These are phyloP conservation scores for Plasmodium falciparum DNA, from an alignment of 169 alveolate species.

Conservation along the genomic window DNA sequence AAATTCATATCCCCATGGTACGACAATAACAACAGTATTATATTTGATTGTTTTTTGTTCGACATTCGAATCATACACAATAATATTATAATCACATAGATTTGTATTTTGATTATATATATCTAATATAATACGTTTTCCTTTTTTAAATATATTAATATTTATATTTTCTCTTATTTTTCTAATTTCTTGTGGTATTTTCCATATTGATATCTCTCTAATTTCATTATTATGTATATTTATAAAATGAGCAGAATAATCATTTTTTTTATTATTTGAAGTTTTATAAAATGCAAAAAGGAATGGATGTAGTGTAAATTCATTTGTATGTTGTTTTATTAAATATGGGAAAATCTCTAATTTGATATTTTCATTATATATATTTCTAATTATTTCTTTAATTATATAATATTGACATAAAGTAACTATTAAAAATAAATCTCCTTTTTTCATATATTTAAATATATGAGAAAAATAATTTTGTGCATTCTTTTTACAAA, in stretches of 20 bases:
- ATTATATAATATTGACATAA: constrained; percentile 83
- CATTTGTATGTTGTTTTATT: constrained; percentile 44
- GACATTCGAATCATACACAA: constrained; percentile 39
- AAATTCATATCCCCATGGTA: constrained; percentile 75
- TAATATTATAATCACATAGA: constrained; percentile 50
- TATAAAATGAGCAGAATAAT: constrained; percentile 11
- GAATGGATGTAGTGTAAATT: constrained; percentile 63
- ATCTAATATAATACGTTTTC: constrained; percentile 55
- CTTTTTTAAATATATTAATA: constrained; percentile 59
- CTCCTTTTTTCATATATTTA: constrained; percentile 78
- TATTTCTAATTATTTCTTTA: constrained; percentile 81
- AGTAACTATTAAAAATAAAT: constrained; percentile 80
- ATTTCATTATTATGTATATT: constrained; percentile 7
- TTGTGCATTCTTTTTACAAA: constrained; percentile 79
- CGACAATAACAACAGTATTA: constrained; percentile 64
- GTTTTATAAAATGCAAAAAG: constrained; percentile 56
- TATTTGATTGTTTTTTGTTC: not conserved
- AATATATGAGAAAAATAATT: constrained; percentile 77
- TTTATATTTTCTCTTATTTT: constrained; percentile 27
- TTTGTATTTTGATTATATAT: constrained; percentile 33
- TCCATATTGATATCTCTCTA: constrained; percentile 48
- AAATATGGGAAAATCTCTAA: constrained; percentile 81
- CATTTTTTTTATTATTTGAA: constrained; percentile 15
- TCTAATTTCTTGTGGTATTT: constrained; percentile 52
- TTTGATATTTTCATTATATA: constrained; percentile 75